These are phyloP conservation scores for Phytophthora chlamydospora DNA, from an alignment of 352 stramenopile genomes.

Conservation along the genomic window DNA sequence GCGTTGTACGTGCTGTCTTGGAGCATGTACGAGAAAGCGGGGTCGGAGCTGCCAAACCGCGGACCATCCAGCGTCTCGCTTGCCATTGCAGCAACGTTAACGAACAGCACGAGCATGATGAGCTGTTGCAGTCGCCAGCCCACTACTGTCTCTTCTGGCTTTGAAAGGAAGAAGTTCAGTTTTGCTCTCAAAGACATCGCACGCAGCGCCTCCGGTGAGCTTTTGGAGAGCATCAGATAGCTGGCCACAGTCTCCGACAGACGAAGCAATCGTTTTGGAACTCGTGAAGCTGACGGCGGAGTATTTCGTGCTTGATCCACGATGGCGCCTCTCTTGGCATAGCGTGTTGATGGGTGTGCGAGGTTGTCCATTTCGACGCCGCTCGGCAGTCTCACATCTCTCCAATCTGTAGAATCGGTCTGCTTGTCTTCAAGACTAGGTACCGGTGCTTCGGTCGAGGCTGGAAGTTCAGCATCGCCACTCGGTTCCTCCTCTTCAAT, in stretches of 20 bases:
- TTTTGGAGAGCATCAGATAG: neutral
- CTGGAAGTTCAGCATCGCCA: neutral
- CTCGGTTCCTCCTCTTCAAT: neutral
- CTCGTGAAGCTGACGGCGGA: no score
- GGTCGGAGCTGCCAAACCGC: constrained; percentile 46
- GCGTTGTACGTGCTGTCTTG: constrained; percentile 28
- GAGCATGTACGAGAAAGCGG: constrained; percentile 54
- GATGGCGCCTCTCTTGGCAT: no score
- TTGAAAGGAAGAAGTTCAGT: constrained; percentile 45
- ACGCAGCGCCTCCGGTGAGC: constrained; percentile 32
- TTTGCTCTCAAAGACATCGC: constrained; percentile 38
- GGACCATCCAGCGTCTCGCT: constrained; percentile 60
- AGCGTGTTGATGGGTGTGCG: neutral
- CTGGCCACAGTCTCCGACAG: constrained; percentile 1
- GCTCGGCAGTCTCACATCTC: neutral
- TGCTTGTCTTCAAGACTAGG: neutral
- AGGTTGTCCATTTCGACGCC: neutral
- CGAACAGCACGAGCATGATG: constrained; percentile 40
- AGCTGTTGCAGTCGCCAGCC: constrained; percentile 48
- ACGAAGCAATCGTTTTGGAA: neutral
- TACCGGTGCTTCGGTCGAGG: neutral
- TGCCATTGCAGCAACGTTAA: constrained; percentile 52
- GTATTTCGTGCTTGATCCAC: no score
- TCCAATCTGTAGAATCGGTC: neutral
- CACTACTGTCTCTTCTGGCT: constrained; percentile 45